Base-by-base conservation (phyloP, 2,329 filamentous ascomycete genomes). In the Magnaporthiopsis rhizophila region DNA sequence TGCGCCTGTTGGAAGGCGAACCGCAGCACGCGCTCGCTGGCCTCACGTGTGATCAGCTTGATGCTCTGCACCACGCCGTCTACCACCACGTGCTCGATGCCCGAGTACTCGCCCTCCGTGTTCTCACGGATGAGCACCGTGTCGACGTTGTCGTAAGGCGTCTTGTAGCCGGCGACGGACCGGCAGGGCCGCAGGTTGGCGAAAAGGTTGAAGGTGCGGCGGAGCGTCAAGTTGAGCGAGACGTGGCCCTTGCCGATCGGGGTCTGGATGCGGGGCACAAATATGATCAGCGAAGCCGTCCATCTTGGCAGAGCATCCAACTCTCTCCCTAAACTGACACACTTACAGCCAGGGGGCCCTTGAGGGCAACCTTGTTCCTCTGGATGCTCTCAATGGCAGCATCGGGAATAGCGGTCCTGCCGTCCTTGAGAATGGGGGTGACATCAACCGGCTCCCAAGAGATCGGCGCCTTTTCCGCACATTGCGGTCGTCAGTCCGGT, bases 151-250 rank as follows among this genome's bases (percentile, higher is more conserved):
- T 98, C 94, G 83, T 98, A 98, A 68, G 94, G 92, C 64, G 95
- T 99, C 88, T 98, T 97, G 89, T 89, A 99, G 74, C 95, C 95
- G 69, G 90, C 91, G 71, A 99, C 92, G 69, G 92, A 97, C 76
- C 92, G 91, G 88, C 96, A 99, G 68, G 96, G 95, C 74, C 96
- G 93, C 73, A 99, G 86, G 83, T 99, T 99, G 82, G 95, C 96
- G 80, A 99, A 99, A 74, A 99, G 92, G 85, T 99, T 99, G 84
- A 99, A 99, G 69, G 96, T 99, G 76, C 95, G 90, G 77, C 95
- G 94, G 74, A 99, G 92, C 66, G 95, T 99, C 70, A 99, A 84
- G 86, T 99, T 99, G 72, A 99, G 91, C 65, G 95, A 98, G 77
- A 99, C 94, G 82, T 99, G 95, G 74, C 95, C 95, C 85, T 98